phyloP scores from a whole-genome alignment of 495 filamentous ascomycete genomes.

The Chaetomidium leptoderma region DNA sequence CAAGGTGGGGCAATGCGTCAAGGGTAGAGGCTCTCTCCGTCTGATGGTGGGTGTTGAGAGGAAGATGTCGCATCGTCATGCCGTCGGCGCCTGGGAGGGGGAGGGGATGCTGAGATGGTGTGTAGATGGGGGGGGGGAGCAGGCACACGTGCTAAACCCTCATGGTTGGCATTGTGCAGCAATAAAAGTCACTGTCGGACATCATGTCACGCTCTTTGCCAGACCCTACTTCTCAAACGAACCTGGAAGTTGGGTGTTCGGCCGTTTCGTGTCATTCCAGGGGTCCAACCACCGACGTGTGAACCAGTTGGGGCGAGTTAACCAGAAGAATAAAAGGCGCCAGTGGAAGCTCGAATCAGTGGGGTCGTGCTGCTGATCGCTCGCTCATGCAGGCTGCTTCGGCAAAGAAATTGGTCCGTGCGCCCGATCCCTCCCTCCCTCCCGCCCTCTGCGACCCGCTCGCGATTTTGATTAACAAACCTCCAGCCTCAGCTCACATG shows the following conservation, averaged over 20 bases:
- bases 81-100: neutral
- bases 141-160: neutral
- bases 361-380: slow-evolving; percentile 13
- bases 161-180: neutral
- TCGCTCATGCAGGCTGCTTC: neutral
- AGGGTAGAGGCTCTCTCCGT: neutral
- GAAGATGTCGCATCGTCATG: neutral
- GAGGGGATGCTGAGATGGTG: neutral
- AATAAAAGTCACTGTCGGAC: neutral
- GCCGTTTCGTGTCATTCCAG: neutral
- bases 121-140: neutral
- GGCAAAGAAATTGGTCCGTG: slow-evolving; percentile 24
- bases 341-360: neutral
- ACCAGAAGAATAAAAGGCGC: slow-evolving; percentile 3
- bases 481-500: slow-evolving; percentile 33
- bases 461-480: slow-evolving; percentile 20
- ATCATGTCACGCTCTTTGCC: no score
- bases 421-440: slow-evolving; percentile 12
- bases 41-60: neutral
- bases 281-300: neutral
- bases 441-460: slow-evolving; percentile 12
- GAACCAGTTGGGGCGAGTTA: neutral
- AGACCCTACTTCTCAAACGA: no score
- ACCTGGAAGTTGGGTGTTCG: no score
- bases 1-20: slow-evolving; percentile 1